Percentiles rank a stretch among this genome's conserved stretches.
Evolutionary conservation across 208 protist genomes (phyloP).

Genomic region (Leishmania guyanensis): DNA sequence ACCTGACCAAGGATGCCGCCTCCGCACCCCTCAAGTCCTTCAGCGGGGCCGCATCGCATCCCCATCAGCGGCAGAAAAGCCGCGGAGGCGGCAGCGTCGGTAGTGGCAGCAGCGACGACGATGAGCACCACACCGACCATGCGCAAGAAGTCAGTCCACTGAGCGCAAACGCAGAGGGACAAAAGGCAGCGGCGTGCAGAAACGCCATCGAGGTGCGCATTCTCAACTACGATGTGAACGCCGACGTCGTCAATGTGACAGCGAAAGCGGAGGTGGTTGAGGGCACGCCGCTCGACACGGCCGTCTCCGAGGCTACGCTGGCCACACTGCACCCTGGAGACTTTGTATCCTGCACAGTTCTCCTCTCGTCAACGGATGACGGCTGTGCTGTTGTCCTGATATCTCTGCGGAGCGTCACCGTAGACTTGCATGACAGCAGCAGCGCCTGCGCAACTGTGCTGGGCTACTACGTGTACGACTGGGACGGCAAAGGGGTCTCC

Average conservation of each 20-base stretch:
- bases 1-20: slow-evolving; percentile 17
- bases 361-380: slow-evolving; percentile 84
- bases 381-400: slow-evolving; percentile 83
- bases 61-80: not conserved
- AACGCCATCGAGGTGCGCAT: slow-evolving; percentile 68
- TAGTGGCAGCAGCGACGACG: not conserved
- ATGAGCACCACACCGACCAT: not conserved
- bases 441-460: slow-evolving; percentile 43
- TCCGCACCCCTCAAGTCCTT: not conserved
- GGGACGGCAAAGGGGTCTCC: slow-evolving; percentile 18
- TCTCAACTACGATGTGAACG: slow-evolving; percentile 78
- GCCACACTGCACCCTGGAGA: slow-evolving; percentile 37
- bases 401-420: slow-evolving; percentile 6
- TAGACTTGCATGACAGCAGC: not conserved
- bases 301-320: slow-evolving; percentile 39
- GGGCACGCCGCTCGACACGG: slow-evolving; percentile 66
- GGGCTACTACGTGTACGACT: slow-evolving; percentile 82
- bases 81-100: not conserved
- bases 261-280: slow-evolving; percentile 63
- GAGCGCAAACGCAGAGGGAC: not conserved
- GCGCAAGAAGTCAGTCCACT: not conserved
- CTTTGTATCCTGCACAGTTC: slow-evolving; percentile 54
- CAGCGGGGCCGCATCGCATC: not conserved
- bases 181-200: not conserved
- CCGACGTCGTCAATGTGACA: slow-evolving; percentile 76